Base-by-base conservation (phyloP, 106 monocot genomes). In the Dendrobium catenatum region DNA sequence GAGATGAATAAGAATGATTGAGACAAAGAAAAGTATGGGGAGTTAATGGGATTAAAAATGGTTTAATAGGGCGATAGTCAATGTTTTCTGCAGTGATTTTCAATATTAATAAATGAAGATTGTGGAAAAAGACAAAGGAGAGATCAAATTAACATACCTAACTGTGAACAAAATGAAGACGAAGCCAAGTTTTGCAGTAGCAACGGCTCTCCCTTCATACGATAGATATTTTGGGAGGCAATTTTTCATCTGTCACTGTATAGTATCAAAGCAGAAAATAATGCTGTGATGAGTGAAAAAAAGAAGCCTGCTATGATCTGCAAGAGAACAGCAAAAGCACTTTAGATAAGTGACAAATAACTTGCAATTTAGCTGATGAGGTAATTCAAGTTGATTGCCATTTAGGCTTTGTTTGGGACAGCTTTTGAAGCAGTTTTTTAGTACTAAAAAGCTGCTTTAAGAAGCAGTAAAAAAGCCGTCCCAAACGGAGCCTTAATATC, bases 251-350 rank as follows among this genome's bases (percentile, higher is more conserved):
- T 15, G 6, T 43, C n/a, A 15, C 7, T 43, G 17, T n/a, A 75
- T 1, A 43, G 8, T 44, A 75, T 18, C 17, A 75, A 8, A 44
- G 19, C 19, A 75, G 74, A 18, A 6, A 75, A 20, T n/a, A 75
- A 19, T 75, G 74, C 42, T 44, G 10, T n/a, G 43, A 75, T 44
- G 8, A 43, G 8, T 44, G 43, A 44, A 75, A 67, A 77, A 51
- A 31, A 27, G 5, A 82, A 82, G 66, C 76, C 56, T 68, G 42
- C n/a, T 33, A 68, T 43, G 4, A 37, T 76, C 82, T 82, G 82
- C 82, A 76, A 17, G 6, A 10, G 4, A 72, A 72, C 11, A 72
- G 3, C 37, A 16, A 72, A 72, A 72, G 3, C 2, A 37, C 3
- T 37, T 37, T 37, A 72, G 29, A 15, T 40, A 22, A 76, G 15